Percentiles rank a stretch among this genome's conserved stretches.
Evolutionary conservation across 768 basidiomycete species (phyloP).

Genomic region (Trametopsis cervina): DNA sequence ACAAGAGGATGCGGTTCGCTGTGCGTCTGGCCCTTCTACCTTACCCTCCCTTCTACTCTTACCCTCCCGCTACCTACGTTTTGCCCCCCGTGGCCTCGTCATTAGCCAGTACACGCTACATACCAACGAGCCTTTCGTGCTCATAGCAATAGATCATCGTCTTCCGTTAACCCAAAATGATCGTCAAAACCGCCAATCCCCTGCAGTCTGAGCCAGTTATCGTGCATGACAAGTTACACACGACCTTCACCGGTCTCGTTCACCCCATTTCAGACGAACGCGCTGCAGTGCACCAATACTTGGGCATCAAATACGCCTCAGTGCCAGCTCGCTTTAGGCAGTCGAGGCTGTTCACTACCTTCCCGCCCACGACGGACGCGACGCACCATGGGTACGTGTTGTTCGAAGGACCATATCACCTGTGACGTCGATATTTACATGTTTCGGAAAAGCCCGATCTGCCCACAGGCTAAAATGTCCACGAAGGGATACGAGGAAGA

Average conservation of each 20-base stretch:
- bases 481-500: conserved; percentile 48
- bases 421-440: background rate
- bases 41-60: background rate
- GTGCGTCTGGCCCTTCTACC: too few species aligned
- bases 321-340: conserved; percentile 73
- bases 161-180: conserved; percentile 15
- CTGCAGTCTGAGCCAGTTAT: conserved; percentile 26
- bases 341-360: conserved; percentile 53
- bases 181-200: conserved; percentile 16
- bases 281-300: conserved; percentile 58
- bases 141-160: conserved; percentile 3
- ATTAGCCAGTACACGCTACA: conserved; percentile 6
- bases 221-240: conserved; percentile 48
- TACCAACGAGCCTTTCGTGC: conserved; percentile 10
- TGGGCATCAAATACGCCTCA: conserved; percentile 72
- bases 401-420: background rate
- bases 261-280: conserved; percentile 54
- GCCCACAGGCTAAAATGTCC: conserved; percentile 47
- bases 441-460: conserved; percentile 51
- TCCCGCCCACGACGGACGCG: conserved; percentile 54
- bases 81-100: conserved; percentile 15
- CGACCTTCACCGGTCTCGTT: conserved; percentile 60
- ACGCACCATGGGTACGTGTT: conserved; percentile 55
- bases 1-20: conserved; percentile 9
- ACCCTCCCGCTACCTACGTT: background rate